These are phyloP conservation scores for Colletotrichum tofieldiae DNA, from an alignment of 2,329 filamentous ascomycete species.

Conservation along the genomic window DNA sequence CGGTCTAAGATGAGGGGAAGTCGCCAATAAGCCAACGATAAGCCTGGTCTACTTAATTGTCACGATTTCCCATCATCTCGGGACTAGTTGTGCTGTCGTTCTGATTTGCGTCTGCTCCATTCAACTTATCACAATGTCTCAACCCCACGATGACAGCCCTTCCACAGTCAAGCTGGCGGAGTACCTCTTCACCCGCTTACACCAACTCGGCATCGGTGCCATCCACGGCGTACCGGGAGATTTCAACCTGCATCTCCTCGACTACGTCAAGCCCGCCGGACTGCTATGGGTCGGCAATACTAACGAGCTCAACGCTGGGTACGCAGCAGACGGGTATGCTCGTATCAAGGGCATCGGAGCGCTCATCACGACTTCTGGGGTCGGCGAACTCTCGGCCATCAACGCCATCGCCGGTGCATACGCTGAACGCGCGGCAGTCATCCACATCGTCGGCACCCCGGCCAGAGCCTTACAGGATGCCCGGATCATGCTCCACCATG, in stretches of 20 bases:
- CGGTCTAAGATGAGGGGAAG: conserved; percentile 20
- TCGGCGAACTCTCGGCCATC: conserved; percentile 71
- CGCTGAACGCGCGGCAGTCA: conserved; percentile 68
- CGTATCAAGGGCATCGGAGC: conserved; percentile 66
- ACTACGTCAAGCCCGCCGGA: conserved; percentile 55
- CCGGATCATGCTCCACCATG: conserved; percentile 66
- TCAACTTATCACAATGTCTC: not conserved
- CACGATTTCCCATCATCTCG: not conserved
- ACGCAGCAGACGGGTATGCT: conserved; percentile 72
- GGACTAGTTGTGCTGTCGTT: not conserved
- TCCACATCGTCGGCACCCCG: conserved; percentile 72
- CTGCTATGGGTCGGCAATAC: conserved; percentile 66
- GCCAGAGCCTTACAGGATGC: conserved; percentile 59
- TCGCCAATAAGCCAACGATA: not conserved
- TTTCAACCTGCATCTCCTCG: conserved; percentile 57
- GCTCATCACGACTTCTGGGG: conserved; percentile 73
- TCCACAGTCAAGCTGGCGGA: conserved; percentile 64
- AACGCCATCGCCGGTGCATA: conserved; percentile 73
- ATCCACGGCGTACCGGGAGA: conserved; percentile 67
- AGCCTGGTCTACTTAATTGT: not conserved
- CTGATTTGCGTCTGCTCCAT: not conserved
- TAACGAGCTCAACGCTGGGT: conserved; percentile 72
- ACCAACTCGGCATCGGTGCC: conserved; percentile 71
- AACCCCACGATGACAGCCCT: not conserved
- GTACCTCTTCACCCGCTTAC: conserved; percentile 73